Evolutionary conservation across 2,329 filamentous ascomycete genomes (phyloP).

Genomic region (Xylaria sp.): DNA sequence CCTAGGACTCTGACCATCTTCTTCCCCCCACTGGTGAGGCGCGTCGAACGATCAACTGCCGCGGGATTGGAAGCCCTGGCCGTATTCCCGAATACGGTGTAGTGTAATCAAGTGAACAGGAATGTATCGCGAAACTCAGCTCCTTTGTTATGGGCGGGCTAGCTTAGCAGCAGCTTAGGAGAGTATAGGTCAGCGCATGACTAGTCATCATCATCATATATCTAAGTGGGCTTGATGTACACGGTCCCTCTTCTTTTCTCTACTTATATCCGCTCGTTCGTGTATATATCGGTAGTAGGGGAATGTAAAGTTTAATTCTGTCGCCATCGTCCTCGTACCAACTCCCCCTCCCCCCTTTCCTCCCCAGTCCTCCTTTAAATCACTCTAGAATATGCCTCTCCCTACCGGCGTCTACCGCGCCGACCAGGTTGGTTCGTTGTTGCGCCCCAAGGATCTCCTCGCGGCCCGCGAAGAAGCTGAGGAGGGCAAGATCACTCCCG

Average conservation of each 20-base stretch:
- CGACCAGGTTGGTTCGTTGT: conserved; percentile 67
- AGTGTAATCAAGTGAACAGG: conserved; percentile 10
- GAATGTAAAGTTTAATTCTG: conserved; percentile 11
- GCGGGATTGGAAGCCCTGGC: conserved; percentile 20
- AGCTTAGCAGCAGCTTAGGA: background rate
- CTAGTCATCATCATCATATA: conserved; percentile 14
- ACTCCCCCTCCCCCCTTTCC: background rate
- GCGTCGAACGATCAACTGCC: conserved; percentile 20
- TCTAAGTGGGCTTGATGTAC: conserved; percentile 14
- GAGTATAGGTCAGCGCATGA: conserved; percentile 9
- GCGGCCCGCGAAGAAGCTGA: conserved; percentile 61
- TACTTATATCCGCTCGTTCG: conserved; percentile 16
- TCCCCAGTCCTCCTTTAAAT: conserved; percentile 1
- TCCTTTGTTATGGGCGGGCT: background rate
- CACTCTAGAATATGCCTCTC: conserved; percentile 51
- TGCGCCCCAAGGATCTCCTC: conserved; percentile 62
- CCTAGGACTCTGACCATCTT: background rate
- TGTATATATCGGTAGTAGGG: conserved; percentile 11
- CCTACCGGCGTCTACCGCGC: conserved; percentile 59
- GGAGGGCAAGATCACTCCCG: conserved; percentile 54
- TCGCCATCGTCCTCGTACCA: conserved; percentile 2
- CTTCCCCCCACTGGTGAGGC: conserved; percentile 1
- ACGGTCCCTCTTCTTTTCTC: conserved; percentile 10
- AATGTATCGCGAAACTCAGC: conserved; percentile 22
- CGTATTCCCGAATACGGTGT: conserved; percentile 29